Percentiles rank a stretch among this genome's conserved stretches.
These are phyloP conservation scores for Coniochaeta hoffmannii DNA, from an alignment of 2,329 filamentous ascomycete species.

Conservation along the genomic window DNA sequence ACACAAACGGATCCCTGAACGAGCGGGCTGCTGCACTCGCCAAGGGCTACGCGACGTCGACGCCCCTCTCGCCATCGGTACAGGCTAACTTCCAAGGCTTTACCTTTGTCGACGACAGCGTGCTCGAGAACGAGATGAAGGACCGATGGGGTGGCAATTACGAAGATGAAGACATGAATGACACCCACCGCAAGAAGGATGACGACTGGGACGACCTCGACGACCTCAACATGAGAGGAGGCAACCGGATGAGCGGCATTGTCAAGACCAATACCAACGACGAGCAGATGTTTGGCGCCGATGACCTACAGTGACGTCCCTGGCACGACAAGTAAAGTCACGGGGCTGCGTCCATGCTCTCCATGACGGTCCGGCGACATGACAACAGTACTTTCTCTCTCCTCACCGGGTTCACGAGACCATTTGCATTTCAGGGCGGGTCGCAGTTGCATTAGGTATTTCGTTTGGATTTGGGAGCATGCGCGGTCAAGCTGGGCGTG, in stretches of 20 bases:
- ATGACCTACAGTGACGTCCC: slow-evolving; percentile 47
- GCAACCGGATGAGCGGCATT: slow-evolving; percentile 58
- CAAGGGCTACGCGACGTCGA: slow-evolving; percentile 79
- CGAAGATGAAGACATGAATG: slow-evolving; percentile 55
- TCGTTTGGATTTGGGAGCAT: slow-evolving; percentile 11
- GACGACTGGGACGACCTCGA: slow-evolving; percentile 53
- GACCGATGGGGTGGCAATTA: slow-evolving; percentile 36
- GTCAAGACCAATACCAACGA: slow-evolving; percentile 50
- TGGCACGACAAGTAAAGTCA: background rate
- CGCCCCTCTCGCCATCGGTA: slow-evolving; percentile 87
- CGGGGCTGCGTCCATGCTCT: background rate
- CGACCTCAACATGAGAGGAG: slow-evolving; percentile 42
- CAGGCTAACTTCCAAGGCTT: slow-evolving; percentile 98
- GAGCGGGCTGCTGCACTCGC: slow-evolving; percentile 83
- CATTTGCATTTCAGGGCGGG: slow-evolving; percentile 18
- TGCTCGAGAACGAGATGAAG: slow-evolving; percentile 78
- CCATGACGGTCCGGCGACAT: slow-evolving; percentile 7
- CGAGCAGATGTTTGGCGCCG: slow-evolving; percentile 56
- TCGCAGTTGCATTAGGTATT: slow-evolving; percentile 13
- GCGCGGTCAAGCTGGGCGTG: slow-evolving; percentile 13
- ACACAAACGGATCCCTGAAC: slow-evolving; percentile 81
- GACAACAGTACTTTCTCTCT: slow-evolving; percentile 10
- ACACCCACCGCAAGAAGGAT: slow-evolving; percentile 34
- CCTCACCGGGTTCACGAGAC: slow-evolving; percentile 14
- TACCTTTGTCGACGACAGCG: slow-evolving; percentile 97